Evolutionary conservation across 2,329 filamentous ascomycete species (phyloP), one percentile per base, ranked within the genome.

Genomic region (Penicillium sp.): DNA sequence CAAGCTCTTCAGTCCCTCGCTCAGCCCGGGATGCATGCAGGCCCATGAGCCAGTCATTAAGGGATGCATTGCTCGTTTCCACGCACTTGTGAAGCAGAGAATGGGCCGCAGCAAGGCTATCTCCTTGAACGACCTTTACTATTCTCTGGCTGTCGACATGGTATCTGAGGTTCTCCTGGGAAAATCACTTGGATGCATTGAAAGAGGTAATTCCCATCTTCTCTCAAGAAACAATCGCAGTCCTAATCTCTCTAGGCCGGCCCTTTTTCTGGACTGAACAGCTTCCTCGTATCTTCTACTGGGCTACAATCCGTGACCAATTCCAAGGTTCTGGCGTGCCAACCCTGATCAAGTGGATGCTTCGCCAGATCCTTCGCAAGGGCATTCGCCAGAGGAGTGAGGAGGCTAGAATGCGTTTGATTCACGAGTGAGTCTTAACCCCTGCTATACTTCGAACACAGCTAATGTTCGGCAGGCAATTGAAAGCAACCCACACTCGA

Each of bases 221-320:
- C 15, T 30, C 13, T 38, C 9, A 38, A 4, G 8, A 11, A 7
- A 53, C 21, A 5, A 17, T 38, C 21, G 30, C 29, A 46, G 7
- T 31, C 2, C 38, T 47, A 47, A 31, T 8, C 30, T n/a, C 15
- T 11, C 15, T 19, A 56, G 55, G 59, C 29, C 54, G 49, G 3
- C 69, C 69, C 11, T 67, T 69, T 35, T 71, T 71, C 60, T 71
- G 69, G 69, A 71, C 69, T 7, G 69, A 69, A 26, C 69, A 70
- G 48, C 64, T 71, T 3, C 69, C 69, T 9, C 67, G 69, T 0
- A 70, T 71, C 48, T 71, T 71, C 61, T 71, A 65, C 64, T 71
- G 69, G 69, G 69, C 69, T 3, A 71, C 69, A 3, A 62, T 71
- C 31, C 62, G 69, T 2, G 66, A 70, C 35, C 69, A 71, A 30